Base-by-base conservation (phyloP, 768 basidiomycete genomes). In the Suillus brevipes region DNA sequence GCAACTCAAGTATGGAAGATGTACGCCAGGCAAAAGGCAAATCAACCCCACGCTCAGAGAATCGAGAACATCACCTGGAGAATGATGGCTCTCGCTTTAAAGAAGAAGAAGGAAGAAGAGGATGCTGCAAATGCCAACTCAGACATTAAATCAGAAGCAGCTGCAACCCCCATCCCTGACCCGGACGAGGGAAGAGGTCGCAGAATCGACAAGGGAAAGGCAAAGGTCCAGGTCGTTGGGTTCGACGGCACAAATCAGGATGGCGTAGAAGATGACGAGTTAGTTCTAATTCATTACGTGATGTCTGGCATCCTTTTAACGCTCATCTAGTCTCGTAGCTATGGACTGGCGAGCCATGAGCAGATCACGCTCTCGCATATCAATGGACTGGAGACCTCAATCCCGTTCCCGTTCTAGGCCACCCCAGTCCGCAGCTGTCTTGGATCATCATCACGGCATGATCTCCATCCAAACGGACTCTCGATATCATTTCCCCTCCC, bases 51-150 rank as follows among this genome's bases (percentile, higher is more conserved):
- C 73, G 94, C 92, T 0, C 93, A 95, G 78, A 81, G 96, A 72
- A 95, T 99, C 94, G 97, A 99, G 80, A 99, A 98, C 74, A 77
- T 99, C 62, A 97, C 96, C 1, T 98, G 97, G 97, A 81, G 97
- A 65, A 93, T 99, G 95, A 98, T 98, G 96, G 91, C 95, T 31
- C 81, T 99, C 74, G 94, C 92, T 14, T 80, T 99, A 63, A 90
- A 91, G 82, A 97, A 92, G 84, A 89, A 90, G 80, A 88, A 89
- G 78, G 90, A 91, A 52, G 88, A 90, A 25, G 89, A 90, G 63
- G 81, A 86, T 66, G 78, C 78, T 66, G 67, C 62, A 34, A 67
- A 62, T 40, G 67, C 56, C 20, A 71, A 37, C 9, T 64, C 71
- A 2, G 67, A 60, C 16, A 64, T 76, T 57, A 76, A 76, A 69